Conservation (phyloP, 169 alveolate genomes). For the Eimeria falciformis region DNA sequence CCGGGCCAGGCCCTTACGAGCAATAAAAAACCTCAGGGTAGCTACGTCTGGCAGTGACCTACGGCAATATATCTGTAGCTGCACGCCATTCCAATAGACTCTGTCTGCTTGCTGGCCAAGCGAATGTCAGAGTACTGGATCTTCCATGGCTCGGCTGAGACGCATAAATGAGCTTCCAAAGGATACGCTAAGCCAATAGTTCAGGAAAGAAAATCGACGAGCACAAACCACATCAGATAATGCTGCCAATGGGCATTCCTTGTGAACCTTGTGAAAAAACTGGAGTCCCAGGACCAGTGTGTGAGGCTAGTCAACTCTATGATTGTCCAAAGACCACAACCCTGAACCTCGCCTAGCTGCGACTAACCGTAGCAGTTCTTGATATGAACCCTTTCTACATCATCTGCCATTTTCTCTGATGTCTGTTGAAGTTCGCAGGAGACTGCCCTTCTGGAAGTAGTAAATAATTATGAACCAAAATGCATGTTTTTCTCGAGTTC, state of each 20-base stretch:
- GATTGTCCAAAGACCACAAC: too few relatives aligned
- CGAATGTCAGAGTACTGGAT: conserved; percentile 76
- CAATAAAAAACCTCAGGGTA: too few relatives aligned
- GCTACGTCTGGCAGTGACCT: neutral
- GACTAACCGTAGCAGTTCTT: conserved; percentile 68
- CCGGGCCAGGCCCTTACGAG: too few relatives aligned
- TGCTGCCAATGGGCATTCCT: neutral
- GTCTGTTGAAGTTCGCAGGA: neutral
- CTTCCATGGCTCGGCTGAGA: conserved; percentile 80
- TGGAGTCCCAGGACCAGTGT: neutral
- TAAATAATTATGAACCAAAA: too few relatives aligned
- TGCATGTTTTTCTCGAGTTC: too few relatives aligned
- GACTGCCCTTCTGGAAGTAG: too few relatives aligned
- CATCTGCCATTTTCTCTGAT: conserved; percentile 53
- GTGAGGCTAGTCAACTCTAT: too few relatives aligned
- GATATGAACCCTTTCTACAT: conserved; percentile 30
- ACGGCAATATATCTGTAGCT: conserved; percentile 73
- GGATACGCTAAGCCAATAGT: neutral
- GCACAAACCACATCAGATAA: neutral
- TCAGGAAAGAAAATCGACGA: neutral
- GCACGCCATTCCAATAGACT: conserved; percentile 74
- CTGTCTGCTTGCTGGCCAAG: conserved; percentile 77
- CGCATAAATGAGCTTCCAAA: neutral
- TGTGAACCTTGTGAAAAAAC: too few relatives aligned
- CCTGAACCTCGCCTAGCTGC: neutral